phyloP scores from a whole-genome alignment of 305 asterid genomes.

The Ajuga reptans region DNA sequence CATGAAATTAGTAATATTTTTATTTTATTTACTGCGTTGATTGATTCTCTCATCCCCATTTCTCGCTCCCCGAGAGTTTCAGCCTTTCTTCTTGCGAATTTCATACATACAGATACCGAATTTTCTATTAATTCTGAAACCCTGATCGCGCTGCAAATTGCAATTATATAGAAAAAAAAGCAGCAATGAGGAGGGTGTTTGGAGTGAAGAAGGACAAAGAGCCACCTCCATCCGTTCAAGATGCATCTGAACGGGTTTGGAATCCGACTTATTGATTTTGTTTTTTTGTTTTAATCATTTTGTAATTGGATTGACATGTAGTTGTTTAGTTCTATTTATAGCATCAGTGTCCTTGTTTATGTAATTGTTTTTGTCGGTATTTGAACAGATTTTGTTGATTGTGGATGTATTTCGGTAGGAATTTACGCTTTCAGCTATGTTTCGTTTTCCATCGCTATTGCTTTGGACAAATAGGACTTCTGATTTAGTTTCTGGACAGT shows the following conservation, averaged over 20 bases:
- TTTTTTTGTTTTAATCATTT: neutral
- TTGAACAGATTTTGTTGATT: neutral
- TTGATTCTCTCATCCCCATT: neutral
- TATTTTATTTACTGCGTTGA: constrained; percentile 1
- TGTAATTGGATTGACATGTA: neutral
- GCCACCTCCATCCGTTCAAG: constrained; percentile 79
- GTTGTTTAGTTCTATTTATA: neutral
- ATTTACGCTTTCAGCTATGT: neutral
- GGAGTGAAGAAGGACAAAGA: constrained; percentile 84
- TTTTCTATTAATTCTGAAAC: constrained; percentile 19
- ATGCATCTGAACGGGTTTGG: constrained; percentile 83
- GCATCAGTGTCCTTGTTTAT: neutral
- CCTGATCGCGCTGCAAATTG: constrained; percentile 12
- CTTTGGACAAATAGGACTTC: neutral
- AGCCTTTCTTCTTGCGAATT: neutral
- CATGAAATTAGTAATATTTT: neutral
- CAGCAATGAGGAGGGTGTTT: constrained; percentile 81
- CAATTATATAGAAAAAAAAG: neutral
- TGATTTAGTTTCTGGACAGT: neutral
- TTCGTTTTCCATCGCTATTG: neutral
- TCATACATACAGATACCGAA: neutral
- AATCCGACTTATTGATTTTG: neutral
- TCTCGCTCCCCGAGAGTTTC: neutral
- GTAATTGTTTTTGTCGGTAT: neutral
- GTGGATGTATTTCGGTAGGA: neutral